These are phyloP conservation scores for Stentor coeruleus DNA, from an alignment of 73 alveolate species.

Conservation along the genomic window DNA sequence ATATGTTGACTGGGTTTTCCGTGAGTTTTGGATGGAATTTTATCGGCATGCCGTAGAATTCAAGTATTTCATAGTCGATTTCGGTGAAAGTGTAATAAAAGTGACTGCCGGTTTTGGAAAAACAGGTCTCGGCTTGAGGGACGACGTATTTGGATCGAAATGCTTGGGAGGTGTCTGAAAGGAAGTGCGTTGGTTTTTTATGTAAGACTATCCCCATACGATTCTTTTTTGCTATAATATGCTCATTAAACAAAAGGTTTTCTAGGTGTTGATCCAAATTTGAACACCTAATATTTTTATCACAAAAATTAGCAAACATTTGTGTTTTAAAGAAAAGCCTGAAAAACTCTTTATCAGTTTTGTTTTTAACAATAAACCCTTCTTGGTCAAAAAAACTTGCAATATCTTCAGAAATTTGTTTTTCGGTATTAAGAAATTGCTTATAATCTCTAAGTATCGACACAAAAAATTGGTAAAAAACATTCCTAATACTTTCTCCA, in stretches of 20 bases:
- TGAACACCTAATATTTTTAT: neutral
- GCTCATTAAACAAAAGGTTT: neutral
- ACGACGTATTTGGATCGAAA: neutral
- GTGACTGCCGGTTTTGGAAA: neutral
- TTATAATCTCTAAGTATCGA: neutral
- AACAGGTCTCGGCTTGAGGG: neutral
- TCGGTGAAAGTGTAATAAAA: neutral
- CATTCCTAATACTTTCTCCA: neutral
- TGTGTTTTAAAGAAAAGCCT: neutral
- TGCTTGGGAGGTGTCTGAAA: neutral
- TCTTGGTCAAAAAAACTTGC: neutral
- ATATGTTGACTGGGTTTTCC: neutral
- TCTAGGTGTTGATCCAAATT: neutral
- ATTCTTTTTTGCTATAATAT: constrained; percentile 4
- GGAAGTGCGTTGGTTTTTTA: neutral
- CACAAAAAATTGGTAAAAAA: neutral
- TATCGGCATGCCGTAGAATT: neutral
- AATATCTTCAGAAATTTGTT: neutral
- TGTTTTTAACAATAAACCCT: neutral
- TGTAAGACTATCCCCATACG: neutral
- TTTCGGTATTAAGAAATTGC: neutral
- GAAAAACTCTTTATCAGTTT: neutral
- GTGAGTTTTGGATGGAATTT: neutral
- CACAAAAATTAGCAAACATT: constrained; percentile 1
- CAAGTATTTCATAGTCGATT: neutral